Base-by-base conservation (phyloP, 2,329 filamentous ascomycete genomes). In the Pyricularia grisea region DNA sequence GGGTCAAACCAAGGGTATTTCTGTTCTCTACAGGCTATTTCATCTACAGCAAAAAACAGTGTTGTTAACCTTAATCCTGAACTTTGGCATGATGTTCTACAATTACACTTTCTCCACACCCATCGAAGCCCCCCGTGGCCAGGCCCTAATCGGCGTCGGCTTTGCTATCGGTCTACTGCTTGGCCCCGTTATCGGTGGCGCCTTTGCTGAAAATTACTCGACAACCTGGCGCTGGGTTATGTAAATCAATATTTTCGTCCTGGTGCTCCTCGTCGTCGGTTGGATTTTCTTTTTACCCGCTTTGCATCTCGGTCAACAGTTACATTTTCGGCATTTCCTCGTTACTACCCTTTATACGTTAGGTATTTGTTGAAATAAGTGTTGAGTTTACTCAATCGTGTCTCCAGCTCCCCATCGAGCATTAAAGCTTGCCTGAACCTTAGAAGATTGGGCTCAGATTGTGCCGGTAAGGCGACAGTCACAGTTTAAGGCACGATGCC, bases 161-260 rank as follows among this genome's bases (percentile, higher is more conserved):
- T 65, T 65, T 30, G 61, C 61, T 20, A n/a, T 65, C 7, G 61
- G 61, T 20, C 27, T 65, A n/a, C 11, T 65, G 17, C 61, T 65
- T 10, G 61, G 61, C 23, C 27, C 61, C 11, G 30, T n/a, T n/a
- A n/a, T n/a, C n/a, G n/a, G n/a, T n/a, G n/a, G n/a, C n/a, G n/a
- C n/a, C n/a, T n/a, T n/a, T 30, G 61, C 61, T 12, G 61, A 65
- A 1, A 65, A 30, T 28, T 3, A 30, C 7, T 17, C 67, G 23
- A 67, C 60, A 20, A 67, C 60, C 6, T 71, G 63, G 30, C 68
- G 69, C 10, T 69, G 74, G 74, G 79, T 78, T 0, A 84, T 85
- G 72, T 87, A 87, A 72, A 82, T 87, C 74, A 87, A 86, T 70
- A 75, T 86, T 10, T 74, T 74, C 10, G 72, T 78, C 58, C 74